Evolutionary conservation across 768 basidiomycete genomes (phyloP), one percentile per base, ranked within the genome.

Genomic region (Boletus pseudo-olivaceus): DNA sequence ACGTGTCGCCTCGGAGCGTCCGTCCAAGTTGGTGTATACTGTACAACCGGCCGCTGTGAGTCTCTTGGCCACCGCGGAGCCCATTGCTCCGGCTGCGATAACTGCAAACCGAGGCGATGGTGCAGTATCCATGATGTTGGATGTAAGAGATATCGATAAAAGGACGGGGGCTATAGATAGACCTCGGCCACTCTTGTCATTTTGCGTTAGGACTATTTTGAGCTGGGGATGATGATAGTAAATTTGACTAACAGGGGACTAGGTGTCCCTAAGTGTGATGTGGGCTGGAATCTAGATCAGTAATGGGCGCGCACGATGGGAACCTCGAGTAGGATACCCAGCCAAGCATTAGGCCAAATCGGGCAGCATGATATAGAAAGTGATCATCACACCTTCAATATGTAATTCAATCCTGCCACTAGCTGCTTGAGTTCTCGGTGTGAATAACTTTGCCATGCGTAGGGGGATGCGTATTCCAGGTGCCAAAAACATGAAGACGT

Each of bases 11-110:
- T 76, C 73, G 3, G 82, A 84, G 39, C 83, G 78, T 32, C 77
- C 78, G 27, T 78, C 74, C 40, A 85, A 69, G 57, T 76, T 76
- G 11, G 83, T 84, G 55, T 83, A 75, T 23, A 83, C 81, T 6
- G 73, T 77, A 61, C 76, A 77, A 27, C 82, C 79, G n/a, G 74
- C 70, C 20, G 68, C 60, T 2, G 73, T 72, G 34, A 85, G 71
- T 27, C 73, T 75, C 32, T 67, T 73, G 17, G 75, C 83, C 30
- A 86, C 77, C 19, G 74, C 83, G 6, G 82, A 70, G 27, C 82
- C 83, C 85, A 84, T 86, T 3, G 75, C 76, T 17, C 83, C 83
- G 9, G 82, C 76, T 33, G 82, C 76, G 54, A 85, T 68, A 20
- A 84, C 69, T 30, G 77, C 78, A 50, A 84, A 67, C 32, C 62